phyloP scores from a whole-genome alignment of 1,139 yeast species.

The Taiozyma sp. region DNA sequence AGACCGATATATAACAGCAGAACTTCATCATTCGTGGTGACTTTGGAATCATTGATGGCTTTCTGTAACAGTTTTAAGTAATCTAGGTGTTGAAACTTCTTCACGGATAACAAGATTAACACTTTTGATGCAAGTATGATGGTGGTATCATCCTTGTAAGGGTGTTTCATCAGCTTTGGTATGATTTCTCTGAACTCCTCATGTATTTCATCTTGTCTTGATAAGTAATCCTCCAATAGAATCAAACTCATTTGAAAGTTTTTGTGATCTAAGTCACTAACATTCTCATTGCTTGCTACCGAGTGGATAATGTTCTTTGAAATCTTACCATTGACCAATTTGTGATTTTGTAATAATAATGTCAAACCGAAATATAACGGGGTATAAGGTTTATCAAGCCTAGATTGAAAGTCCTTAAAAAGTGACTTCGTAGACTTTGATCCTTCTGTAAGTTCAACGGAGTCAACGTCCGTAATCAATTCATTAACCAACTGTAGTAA shows the following conservation, averaged over 20 bases:
- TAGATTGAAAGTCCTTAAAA: constrained; percentile 4
- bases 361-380: constrained; percentile 8
- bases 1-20: constrained; percentile 13
- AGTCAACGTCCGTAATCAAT: background rate
- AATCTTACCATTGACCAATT: background rate
- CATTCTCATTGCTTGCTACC: background rate
- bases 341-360: constrained; percentile 7
- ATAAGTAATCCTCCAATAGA: constrained; percentile 3
- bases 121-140: constrained; percentile 6
- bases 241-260: constrained; percentile 7
- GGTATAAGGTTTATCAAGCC: background rate
- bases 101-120: constrained; percentile 8
- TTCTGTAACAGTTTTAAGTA: background rate
- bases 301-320: background rate
- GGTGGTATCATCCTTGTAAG: background rate
- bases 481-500: constrained; percentile 1
- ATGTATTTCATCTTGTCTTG: background rate
- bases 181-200: background rate
- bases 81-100: background rate
- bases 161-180: background rate
- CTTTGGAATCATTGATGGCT: background rate
- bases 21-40: constrained; percentile 2
- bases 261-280: background rate
- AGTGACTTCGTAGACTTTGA: constrained; percentile 6
- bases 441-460: background rate